phyloP scores from a whole-genome alignment of 2,329 filamentous ascomycete genomes.

The Cytospora mali region DNA sequence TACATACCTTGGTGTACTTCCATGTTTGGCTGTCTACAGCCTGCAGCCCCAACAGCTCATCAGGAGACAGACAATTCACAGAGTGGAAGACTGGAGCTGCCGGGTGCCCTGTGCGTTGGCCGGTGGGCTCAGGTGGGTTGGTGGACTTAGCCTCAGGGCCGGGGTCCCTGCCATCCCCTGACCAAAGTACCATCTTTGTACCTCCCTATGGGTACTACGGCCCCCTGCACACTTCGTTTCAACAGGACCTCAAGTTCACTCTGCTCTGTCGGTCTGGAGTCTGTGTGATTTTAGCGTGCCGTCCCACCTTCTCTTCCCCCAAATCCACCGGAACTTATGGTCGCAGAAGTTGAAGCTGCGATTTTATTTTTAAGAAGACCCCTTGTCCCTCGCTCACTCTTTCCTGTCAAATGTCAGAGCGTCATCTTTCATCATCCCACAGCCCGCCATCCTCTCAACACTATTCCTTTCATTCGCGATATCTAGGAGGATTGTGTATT shows the following conservation, averaged over 20 bases:
- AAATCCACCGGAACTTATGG: background rate
- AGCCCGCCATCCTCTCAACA: slow-evolving; percentile 12
- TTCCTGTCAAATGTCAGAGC: slow-evolving; percentile 17
- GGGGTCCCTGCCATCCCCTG: slow-evolving; percentile 14
- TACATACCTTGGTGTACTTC: too few species aligned
- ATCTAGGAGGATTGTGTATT: background rate
- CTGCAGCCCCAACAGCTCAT: background rate
- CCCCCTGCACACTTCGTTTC: slow-evolving; percentile 28
- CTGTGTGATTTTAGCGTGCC: slow-evolving; percentile 7
- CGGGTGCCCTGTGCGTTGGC: slow-evolving; percentile 21
- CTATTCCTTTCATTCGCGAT: background rate
- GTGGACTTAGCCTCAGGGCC: slow-evolving; percentile 10
- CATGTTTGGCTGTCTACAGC: background rate
- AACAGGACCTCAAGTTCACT: slow-evolving; percentile 17
- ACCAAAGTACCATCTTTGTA: slow-evolving; percentile 25
- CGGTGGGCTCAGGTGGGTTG: slow-evolving; percentile 13
- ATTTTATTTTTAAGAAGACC: slow-evolving; percentile 29
- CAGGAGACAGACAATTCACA: background rate
- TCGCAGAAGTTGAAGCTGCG: slow-evolving; percentile 4
- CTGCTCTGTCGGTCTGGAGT: slow-evolving; percentile 26
- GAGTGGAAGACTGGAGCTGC: background rate
- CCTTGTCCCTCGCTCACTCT: slow-evolving; percentile 28
- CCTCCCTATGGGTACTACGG: slow-evolving; percentile 12
- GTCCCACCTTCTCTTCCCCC: background rate
- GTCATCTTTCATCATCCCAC: slow-evolving; percentile 21